These are phyloP conservation scores for Pseudomonodictys pantanalensis DNA, from an alignment of 495 filamentous ascomycete genomes.

Conservation along the genomic window DNA sequence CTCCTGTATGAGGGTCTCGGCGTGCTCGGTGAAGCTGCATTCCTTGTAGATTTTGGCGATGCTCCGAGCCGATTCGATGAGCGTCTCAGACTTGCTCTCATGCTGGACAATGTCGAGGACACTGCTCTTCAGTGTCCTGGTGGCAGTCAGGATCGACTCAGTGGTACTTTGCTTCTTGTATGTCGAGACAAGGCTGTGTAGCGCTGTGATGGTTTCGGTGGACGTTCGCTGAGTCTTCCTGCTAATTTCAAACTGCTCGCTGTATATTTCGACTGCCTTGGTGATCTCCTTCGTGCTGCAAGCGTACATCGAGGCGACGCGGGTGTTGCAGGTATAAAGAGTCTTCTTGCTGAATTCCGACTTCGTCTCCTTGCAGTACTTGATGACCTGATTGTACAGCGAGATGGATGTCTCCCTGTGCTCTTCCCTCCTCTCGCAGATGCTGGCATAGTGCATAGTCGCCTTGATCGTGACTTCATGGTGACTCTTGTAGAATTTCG, in stretches of 20 bases:
- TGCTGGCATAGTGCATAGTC: constrained; percentile 20
- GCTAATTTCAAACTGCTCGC: constrained; percentile 16
- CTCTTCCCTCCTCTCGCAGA: constrained; percentile 24
- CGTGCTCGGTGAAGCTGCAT: constrained; percentile 52
- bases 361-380: constrained; percentile 26
- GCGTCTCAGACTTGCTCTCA: constrained; percentile 20
- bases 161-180: constrained; percentile 31
- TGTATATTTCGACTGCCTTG: constrained; percentile 27
- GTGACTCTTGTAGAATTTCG: constrained; percentile 16
- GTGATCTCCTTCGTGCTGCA: constrained; percentile 30
- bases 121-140: constrained; percentile 14
- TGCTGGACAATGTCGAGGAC: constrained; percentile 53
- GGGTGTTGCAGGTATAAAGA: constrained; percentile 45
- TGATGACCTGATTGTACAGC: constrained; percentile 37
- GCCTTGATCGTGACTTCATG: constrained; percentile 25
- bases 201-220: constrained; percentile 19
- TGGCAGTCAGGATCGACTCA: constrained; percentile 24
- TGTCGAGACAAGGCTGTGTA: constrained; percentile 13
- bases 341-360: constrained; percentile 22
- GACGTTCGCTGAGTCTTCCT: constrained; percentile 16
- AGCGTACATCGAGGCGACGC: constrained; percentile 57
- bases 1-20: constrained; percentile 54
- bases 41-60: constrained; percentile 54
- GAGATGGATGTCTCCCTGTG: constrained; percentile 20
- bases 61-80: constrained; percentile 23